Evolutionary conservation across 805 yeast species (phyloP).

Genomic region (Starmerella bombi): DNA sequence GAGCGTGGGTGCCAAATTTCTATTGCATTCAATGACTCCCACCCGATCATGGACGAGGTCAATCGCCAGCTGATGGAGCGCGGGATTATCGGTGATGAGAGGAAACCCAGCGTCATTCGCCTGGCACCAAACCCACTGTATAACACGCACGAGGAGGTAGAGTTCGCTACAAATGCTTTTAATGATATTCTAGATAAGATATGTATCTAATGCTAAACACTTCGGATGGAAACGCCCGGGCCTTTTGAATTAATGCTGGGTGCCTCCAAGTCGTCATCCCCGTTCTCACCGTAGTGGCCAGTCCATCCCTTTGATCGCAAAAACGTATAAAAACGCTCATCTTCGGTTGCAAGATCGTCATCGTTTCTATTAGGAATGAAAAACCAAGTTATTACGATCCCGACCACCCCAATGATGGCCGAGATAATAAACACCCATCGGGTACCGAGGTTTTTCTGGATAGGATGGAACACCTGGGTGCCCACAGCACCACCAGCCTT

Average conservation of each 20-base stretch:
- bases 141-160: conserved; percentile 59
- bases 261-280: neutral
- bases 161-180: conserved; percentile 34
- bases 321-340: conserved; percentile 47
- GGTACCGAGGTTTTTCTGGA: conserved; percentile 48
- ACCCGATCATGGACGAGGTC: conserved; percentile 47
- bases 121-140: conserved; percentile 80
- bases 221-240: neutral
- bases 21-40: conserved; percentile 38
- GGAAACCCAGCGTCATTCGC: conserved; percentile 81
- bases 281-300: conserved; percentile 30
- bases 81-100: conserved; percentile 75
- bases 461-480: conserved; percentile 57
- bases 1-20: conserved; percentile 78
- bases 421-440: conserved; percentile 71
- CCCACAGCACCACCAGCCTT: conserved; percentile 81
- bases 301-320: conserved; percentile 47
- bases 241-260: neutral
- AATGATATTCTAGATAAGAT: conserved; percentile 25
- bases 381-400: conserved; percentile 45
- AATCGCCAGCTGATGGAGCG: conserved; percentile 34
- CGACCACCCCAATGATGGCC: conserved; percentile 55
- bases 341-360: conserved; percentile 56
- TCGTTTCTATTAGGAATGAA: conserved; percentile 58
- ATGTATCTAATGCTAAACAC: too few species aligned